These are phyloP conservation scores for Cutaneotrichosporon spelunceum DNA, from an alignment of 1,284 basidiomycete species.

Conservation along the genomic window DNA sequence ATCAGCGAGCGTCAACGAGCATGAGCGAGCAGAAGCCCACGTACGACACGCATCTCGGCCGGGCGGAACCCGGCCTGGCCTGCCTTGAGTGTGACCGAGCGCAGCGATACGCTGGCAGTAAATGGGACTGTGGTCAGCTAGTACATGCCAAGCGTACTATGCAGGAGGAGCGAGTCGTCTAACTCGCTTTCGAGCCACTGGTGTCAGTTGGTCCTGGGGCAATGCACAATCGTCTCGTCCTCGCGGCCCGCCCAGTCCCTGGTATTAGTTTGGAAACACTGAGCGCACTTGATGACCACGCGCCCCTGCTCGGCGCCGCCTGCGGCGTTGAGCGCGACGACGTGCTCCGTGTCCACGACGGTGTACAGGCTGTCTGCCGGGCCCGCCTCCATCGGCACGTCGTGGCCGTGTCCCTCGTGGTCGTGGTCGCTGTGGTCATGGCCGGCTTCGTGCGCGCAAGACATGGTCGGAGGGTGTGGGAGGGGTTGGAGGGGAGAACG, in stretches of 20 bases:
- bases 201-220: background rate
- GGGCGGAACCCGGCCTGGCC: slow-evolving; percentile 46
- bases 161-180: slow-evolving; percentile 49
- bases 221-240: slow-evolving; percentile 44
- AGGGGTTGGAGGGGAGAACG: slow-evolving; percentile 4
- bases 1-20: no score
- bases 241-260: slow-evolving; percentile 45
- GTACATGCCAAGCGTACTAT: slow-evolving; percentile 31
- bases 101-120: slow-evolving; percentile 46
- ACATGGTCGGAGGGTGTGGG: slow-evolving; percentile 24
- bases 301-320: slow-evolving; percentile 44
- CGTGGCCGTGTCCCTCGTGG: slow-evolving; percentile 44
- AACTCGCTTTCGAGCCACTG: slow-evolving; percentile 47
- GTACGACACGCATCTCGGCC: slow-evolving; percentile 39
- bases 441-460: slow-evolving; percentile 37
- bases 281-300: slow-evolving; percentile 50
- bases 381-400: slow-evolving; percentile 44
- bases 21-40: no score
- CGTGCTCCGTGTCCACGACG: slow-evolving; percentile 48
- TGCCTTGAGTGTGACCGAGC: slow-evolving; percentile 48
- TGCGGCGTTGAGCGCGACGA: slow-evolving; percentile 46
- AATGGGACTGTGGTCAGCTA: slow-evolving; percentile 44
- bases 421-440: slow-evolving; percentile 35
- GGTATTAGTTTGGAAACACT: slow-evolving; percentile 9
- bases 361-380: slow-evolving; percentile 44